These are phyloP conservation scores for Epithemia pelagica DNA, from an alignment of 108 stramenopile species.

Conservation along the genomic window DNA sequence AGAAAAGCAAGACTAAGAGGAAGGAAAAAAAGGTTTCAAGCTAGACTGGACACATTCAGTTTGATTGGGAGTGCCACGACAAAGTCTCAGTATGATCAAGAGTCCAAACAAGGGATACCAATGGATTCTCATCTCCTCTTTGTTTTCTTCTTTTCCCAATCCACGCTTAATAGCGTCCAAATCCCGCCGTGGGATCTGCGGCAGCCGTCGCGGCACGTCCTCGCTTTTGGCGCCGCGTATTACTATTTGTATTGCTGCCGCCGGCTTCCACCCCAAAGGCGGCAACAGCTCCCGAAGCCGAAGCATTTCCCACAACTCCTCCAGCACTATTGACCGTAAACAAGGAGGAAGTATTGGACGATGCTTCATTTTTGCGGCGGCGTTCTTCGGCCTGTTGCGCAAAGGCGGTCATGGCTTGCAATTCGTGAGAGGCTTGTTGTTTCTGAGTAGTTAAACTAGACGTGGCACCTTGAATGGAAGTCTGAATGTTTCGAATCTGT, in stretches of 20 bases:
- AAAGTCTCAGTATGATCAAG: too few relatives aligned
- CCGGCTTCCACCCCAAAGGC: neutral
- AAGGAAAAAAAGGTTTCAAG: too few relatives aligned
- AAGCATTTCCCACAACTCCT: too few relatives aligned
- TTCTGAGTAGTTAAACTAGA: neutral
- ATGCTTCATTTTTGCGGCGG: neutral
- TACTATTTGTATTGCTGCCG: neutral
- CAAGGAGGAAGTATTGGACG: neutral
- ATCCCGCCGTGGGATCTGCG: neutral
- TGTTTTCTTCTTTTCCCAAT: too few relatives aligned
- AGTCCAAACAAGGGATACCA: too few relatives aligned
- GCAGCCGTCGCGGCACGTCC: neutral
- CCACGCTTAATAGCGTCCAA: neutral
- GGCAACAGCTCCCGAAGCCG: neutral
- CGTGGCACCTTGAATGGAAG: neutral
- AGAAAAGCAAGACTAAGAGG: too few relatives aligned
- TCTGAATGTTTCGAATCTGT: neutral
- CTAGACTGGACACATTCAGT: too few relatives aligned
- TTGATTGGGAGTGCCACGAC: too few relatives aligned
- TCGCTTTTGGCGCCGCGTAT: neutral
- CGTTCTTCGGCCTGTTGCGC: neutral
- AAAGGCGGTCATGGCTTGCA: neutral
- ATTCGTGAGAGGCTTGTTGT: neutral
- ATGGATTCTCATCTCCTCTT: too few relatives aligned
- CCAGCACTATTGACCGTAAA: neutral